phyloP scores from a whole-genome alignment of 1,284 basidiomycete genomes.

The Neonothopanus nambi region DNA sequence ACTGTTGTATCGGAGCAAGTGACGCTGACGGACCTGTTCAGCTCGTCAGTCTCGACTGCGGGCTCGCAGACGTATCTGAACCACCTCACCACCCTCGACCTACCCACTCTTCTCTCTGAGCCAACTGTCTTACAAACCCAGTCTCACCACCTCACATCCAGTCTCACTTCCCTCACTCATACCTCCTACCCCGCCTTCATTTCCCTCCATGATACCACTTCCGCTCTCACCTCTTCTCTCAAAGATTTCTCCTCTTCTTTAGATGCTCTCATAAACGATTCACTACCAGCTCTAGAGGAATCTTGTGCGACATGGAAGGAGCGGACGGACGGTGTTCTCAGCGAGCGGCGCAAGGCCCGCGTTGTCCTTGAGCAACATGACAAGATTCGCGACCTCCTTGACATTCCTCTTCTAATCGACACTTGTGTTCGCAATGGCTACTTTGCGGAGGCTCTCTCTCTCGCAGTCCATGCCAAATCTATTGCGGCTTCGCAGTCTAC shows the following conservation, averaged over 20 bases:
- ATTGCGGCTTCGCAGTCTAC: constrained; percentile 28
- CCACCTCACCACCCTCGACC: constrained; percentile 63
- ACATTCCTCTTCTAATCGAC: constrained; percentile 87
- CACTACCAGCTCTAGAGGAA: constrained; percentile 73
- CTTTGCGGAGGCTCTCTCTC: constrained; percentile 87
- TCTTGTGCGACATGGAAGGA: constrained; percentile 63
- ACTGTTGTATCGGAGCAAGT: too few relatives aligned
- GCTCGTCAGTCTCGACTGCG: too few relatives aligned
- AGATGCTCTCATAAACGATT: constrained; percentile 59
- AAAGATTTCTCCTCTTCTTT: constrained; percentile 68
- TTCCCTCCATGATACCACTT: constrained; percentile 73
- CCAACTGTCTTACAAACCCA: constrained; percentile 78
- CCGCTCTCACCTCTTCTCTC: constrained; percentile 67
- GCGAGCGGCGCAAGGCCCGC: constrained; percentile 71
- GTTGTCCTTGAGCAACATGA: constrained; percentile 89
- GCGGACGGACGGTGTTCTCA: constrained; percentile 38
- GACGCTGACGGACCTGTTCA: too few relatives aligned
- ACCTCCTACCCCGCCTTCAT: constrained; percentile 89
- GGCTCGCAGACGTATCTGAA: constrained; percentile 46
- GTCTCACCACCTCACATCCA: constrained; percentile 80
- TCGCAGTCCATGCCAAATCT: constrained; percentile 65
- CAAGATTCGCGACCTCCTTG: constrained; percentile 87
- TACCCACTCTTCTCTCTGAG: constrained; percentile 60
- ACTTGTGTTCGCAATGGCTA: constrained; percentile 90
- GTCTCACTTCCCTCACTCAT: constrained; percentile 84